A percentile compares a stretch with the other conserved stretches of the same genome.
These are phyloP conservation scores for Tetrahymena thermophila DNA, from an alignment of 73 alveolate genomes.

Conservation along the genomic window DNA sequence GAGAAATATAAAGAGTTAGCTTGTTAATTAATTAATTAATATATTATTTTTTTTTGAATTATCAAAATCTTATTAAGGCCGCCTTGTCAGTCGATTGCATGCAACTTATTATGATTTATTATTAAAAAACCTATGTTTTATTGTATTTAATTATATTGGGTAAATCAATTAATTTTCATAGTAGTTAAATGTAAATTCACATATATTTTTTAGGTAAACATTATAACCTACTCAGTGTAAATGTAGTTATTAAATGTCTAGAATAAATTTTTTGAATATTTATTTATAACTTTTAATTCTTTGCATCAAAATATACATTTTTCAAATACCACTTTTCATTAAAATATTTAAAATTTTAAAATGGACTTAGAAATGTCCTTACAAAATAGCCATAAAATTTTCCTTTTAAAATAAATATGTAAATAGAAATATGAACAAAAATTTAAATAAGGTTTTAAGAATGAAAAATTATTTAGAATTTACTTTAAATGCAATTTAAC, in stretches of 20 bases:
- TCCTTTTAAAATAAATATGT: no score
- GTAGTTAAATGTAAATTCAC: background rate
- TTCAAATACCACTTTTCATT: no score
- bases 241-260: background rate
- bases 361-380: no score
- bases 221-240: background rate
- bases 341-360: no score
- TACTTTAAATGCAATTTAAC: no score
- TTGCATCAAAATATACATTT: no score
- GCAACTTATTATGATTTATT: background rate
- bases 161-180: no score
- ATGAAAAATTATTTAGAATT: no score
- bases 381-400: no score
- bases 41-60: background rate
- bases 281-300: background rate
- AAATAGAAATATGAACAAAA: no score
- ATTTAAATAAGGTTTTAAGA: no score
- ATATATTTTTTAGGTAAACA: background rate
- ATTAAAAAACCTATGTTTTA: no score
- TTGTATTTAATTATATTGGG: background rate
- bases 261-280: background rate
- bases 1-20: background rate
- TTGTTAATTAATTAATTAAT: background rate
- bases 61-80: background rate
- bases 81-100: background rate